Conservation (phyloP, 805 yeast genomes). For the Spathaspora passalidarum region DNA sequence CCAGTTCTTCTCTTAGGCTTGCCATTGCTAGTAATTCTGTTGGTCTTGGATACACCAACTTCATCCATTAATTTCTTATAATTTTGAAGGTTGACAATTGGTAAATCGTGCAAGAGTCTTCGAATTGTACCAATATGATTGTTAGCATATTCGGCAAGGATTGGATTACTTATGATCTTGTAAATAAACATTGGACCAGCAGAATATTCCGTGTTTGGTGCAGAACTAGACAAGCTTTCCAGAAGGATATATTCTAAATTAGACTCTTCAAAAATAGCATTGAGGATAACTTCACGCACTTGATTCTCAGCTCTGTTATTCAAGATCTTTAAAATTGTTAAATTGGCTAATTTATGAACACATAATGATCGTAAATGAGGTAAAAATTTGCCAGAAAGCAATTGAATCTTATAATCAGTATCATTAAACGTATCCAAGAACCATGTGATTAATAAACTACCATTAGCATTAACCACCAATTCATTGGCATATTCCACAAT, state of each 20-base stretch:
- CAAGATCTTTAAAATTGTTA: slow-evolving; percentile 76
- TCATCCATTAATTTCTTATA: slow-evolving; percentile 89
- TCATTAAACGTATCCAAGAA: slow-evolving; percentile 69
- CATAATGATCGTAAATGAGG: slow-evolving; percentile 64
- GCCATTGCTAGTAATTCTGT: slow-evolving; percentile 25
- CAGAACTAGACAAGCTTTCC: slow-evolving; percentile 57
- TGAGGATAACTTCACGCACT: slow-evolving; percentile 62
- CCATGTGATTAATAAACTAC: slow-evolving; percentile 90
- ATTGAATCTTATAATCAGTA: slow-evolving; percentile 29
- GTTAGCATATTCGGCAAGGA: slow-evolving; percentile 46
- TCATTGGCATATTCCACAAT: slow-evolving; percentile 77
- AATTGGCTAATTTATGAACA: slow-evolving; percentile 79
- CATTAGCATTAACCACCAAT: slow-evolving; percentile 79
- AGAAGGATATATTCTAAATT: slow-evolving; percentile 55
- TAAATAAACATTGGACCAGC: slow-evolving; percentile 60
- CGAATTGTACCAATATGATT: slow-evolving; percentile 62
- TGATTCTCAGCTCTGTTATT: slow-evolving; percentile 62
- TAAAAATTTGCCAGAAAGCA: slow-evolving; percentile 60
- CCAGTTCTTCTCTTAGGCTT: slow-evolving; percentile 14
- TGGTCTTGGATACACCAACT: slow-evolving; percentile 59
- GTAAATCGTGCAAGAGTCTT: slow-evolving; percentile 56
- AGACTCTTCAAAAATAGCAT: slow-evolving; percentile 57
- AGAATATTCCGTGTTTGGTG: background rate
- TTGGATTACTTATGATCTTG: slow-evolving; percentile 74
- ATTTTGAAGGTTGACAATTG: slow-evolving; percentile 57